Evolutionary conservation across 192 early-diverging fungal species (phyloP), one percentile per base, ranked within the genome.

Genomic region (Backusella liffmaniae): DNA sequence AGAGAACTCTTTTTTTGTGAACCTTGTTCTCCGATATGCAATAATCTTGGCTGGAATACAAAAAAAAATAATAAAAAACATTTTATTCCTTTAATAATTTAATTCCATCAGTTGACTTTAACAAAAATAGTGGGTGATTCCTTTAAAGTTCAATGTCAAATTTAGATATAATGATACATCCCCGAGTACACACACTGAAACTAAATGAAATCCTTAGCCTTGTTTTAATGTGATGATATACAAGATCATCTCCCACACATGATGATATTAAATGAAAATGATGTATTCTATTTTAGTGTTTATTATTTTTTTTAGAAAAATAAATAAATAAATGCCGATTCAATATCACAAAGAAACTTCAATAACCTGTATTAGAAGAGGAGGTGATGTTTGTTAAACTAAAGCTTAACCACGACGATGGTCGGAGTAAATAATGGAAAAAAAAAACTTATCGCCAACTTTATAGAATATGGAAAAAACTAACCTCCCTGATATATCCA

Each of bases 391-490:
- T 62, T 62, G 56, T 62, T 62, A 26, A 62, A 62, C 56, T 62
- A 62, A 59, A 62, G 56, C 56, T 62, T 16, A 49, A 49, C 46
- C 18, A 62, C 56, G 3, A 62, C 56, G 23, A 62, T 62, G 56
- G 23, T 29, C 56, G 56, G 56, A 62, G 56, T 29, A 62, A 62
- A 62, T 29, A 62, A 56, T 56, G 23, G 0, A 62, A 21, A 56
- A 53, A 59, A 59, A 62, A 62, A 62, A 62, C 56, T 62, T 62
- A 62, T 62, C 56, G 56, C 56, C 56, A 62, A 62, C 56, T 62
- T 62, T 62, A 62, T 62, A 62, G 56, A 62, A 62, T 62, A 62
- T 62, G 56, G 56, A 62, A 62, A 29, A 62, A 62, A 62, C 56
- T 62, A 62, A 62, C 56, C 56, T 62, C 56, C 56, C 56, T 62